These are phyloP conservation scores for Lentinula guzmanii DNA, from an alignment of 768 basidiomycete genomes.

Conservation along the genomic window DNA sequence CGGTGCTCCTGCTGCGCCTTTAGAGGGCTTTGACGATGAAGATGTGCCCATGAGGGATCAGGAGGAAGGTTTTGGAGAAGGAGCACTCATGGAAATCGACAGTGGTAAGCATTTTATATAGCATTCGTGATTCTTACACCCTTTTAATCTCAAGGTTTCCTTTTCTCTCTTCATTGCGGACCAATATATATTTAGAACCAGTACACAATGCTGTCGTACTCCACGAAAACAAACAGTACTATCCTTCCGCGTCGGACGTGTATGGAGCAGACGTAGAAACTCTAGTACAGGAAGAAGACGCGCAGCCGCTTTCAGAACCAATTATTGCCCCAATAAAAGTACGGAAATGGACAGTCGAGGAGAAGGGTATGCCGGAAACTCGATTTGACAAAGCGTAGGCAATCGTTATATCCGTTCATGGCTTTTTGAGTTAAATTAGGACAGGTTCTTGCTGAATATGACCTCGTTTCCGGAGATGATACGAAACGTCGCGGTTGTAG, in stretches of 20 bases:
- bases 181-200: slow-evolving; percentile 45
- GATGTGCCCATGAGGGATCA: slow-evolving; percentile 55
- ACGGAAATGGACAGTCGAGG: slow-evolving; percentile 90
- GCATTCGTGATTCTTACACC: neutral
- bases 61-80: slow-evolving; percentile 47
- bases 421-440: neutral
- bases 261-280: slow-evolving; percentile 96
- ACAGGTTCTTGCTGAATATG: slow-evolving; percentile 88
- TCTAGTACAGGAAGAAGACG: slow-evolving; percentile 96
- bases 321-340: slow-evolving; percentile 95
- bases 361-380: slow-evolving; percentile 93
- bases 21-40: slow-evolving; percentile 75
- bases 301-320: slow-evolving; percentile 91
- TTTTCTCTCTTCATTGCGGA: neutral
- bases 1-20: slow-evolving; percentile 41
- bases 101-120: slow-evolving; percentile 36
- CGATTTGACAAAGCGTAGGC: slow-evolving; percentile 95
- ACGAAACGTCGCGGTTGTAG: slow-evolving; percentile 93
- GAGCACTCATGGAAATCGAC: slow-evolving; percentile 81
- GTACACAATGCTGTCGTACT: slow-evolving; percentile 78
- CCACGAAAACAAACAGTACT: slow-evolving; percentile 98
- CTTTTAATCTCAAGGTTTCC: neutral
- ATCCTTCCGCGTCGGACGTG: slow-evolving; percentile 85
- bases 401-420: neutral
- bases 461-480: slow-evolving; percentile 90